phyloP scores from a whole-genome alignment of 202 grass and related monocot species.

The Elaeis oleifera region DNA sequence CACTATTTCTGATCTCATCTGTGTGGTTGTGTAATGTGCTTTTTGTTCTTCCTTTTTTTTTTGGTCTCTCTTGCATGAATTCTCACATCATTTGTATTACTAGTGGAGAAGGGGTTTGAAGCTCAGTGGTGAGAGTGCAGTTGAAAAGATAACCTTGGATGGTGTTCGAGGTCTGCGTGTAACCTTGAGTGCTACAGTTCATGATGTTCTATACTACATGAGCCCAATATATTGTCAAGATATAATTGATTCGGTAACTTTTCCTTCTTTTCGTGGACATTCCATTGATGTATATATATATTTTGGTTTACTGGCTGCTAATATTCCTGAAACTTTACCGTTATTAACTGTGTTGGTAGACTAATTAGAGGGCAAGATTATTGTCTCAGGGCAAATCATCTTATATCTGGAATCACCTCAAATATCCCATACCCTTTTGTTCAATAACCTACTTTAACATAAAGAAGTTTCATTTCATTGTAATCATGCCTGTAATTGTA shows the following conservation, averaged over 20 bases:
- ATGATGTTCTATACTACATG: constrained; percentile 99
- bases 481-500: too few relatives aligned
- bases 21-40: background rate
- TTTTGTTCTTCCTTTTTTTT: too few relatives aligned
- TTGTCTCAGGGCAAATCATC: too few relatives aligned
- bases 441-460: too few relatives aligned
- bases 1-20: background rate
- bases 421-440: too few relatives aligned
- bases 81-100: constrained; percentile 2
- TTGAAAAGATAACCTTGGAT: constrained; percentile 93
- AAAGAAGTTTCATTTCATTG: too few relatives aligned
- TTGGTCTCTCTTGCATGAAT: background rate
- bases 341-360: background rate
- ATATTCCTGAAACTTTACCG: constrained; percentile 11
- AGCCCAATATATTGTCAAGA: constrained; percentile 97
- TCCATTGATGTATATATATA: constrained; percentile 4
- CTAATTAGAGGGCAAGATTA: too few relatives aligned
- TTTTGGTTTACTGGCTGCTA: background rate
- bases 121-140: constrained; percentile 74
- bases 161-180: constrained; percentile 87
- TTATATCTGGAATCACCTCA: too few relatives aligned
- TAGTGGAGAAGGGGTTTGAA: constrained; percentile 93
- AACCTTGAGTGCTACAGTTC: constrained; percentile 80
- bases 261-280: constrained; percentile 15
- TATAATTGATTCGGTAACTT: constrained; percentile 93